Evolutionary conservation across 2,329 filamentous ascomycete genomes (phyloP), one percentile per base, ranked within the genome.

Genomic region (Pseudocercospora fijiensis): DNA sequence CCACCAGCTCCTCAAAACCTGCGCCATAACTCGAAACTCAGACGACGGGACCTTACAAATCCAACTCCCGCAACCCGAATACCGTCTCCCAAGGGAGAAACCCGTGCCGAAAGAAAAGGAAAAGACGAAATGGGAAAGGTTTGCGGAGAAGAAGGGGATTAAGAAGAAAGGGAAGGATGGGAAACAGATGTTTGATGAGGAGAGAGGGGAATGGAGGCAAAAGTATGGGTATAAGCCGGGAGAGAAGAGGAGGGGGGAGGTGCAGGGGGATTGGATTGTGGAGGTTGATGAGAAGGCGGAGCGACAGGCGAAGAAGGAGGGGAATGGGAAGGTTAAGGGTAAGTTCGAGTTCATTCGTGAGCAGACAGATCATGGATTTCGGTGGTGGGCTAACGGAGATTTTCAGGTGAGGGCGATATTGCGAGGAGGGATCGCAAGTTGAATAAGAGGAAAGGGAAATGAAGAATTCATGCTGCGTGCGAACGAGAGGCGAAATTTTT

Each of bases 121-220:
- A 62, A 89, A 89, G 70, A 98, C 94, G 64, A 96, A 92, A 78
- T 99, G 95, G 95, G 89, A 96, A 82, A 87, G 89, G 74, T 99
- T 99, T 81, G 95, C 95, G 52, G 90, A 88, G 78, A 96, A 96
- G 86, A 96, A 97, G 85, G 95, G 95, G 61, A 98, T 99, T 80
- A 91, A 90, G 81, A 87, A 88, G 79, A 96, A 93, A 85, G 90
- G 86, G 70, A 86, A 90, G 70, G 92, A 95, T 76, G 84, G 86
- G 77, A 90, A 96, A 80, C 80, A 93, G 72, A 87, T 89, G 62
- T 98, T 89, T 77, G 92, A 98, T 78, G 91, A 96, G 78, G 87
- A 84, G 64, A 90, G 82, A 30, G 90, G 91, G 69, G 90, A 95
- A 76, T 98, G 92, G 92, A 90, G 92, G 75, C 89, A 91, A 67